These are phyloP conservation scores for Xylogone sp. DNA, from an alignment of 2,329 filamentous ascomycete species.

Conservation along the genomic window DNA sequence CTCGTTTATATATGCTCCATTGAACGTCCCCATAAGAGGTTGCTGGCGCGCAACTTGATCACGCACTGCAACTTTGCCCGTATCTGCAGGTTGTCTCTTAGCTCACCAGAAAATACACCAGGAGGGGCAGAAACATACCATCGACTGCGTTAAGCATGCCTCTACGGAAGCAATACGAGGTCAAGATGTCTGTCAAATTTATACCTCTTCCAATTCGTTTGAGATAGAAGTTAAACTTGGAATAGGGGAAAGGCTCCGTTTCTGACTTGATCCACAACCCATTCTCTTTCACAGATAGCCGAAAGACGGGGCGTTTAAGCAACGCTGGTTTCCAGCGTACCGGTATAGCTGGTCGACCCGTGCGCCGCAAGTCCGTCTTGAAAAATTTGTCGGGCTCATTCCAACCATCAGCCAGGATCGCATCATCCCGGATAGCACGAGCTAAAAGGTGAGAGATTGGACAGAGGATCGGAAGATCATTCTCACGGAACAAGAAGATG, in stretches of 20 bases:
- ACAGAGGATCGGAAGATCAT: slow-evolving; percentile 17
- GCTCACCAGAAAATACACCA: background rate
- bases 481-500: slow-evolving; percentile 14
- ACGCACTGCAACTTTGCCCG: too few species aligned
- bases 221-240: slow-evolving; percentile 5
- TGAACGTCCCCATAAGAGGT: too few species aligned
- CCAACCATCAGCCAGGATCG: slow-evolving; percentile 13
- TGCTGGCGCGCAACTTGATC: too few species aligned
- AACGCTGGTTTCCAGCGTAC: slow-evolving; percentile 13
- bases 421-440: slow-evolving; percentile 13
- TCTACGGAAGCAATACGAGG: slow-evolving; percentile 17
- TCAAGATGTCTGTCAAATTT: slow-evolving; percentile 13
- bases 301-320: slow-evolving; percentile 16
- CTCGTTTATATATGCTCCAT: too few species aligned
- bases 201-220: slow-evolving; percentile 2
- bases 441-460: slow-evolving; percentile 17
- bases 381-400: background rate
- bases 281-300: background rate
- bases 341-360: background rate
- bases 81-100: too few species aligned
- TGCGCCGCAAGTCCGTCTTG: too few species aligned
- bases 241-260: slow-evolving; percentile 3
- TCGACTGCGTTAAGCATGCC: slow-evolving; percentile 17
- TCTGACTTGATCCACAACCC: slow-evolving; percentile 1
- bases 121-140: slow-evolving; percentile 9